Percentiles rank a stretch among this genome's conserved stretches.
These are phyloP conservation scores for Phoma sp. DNA, from an alignment of 2,329 filamentous ascomycete genomes.

Conservation along the genomic window DNA sequence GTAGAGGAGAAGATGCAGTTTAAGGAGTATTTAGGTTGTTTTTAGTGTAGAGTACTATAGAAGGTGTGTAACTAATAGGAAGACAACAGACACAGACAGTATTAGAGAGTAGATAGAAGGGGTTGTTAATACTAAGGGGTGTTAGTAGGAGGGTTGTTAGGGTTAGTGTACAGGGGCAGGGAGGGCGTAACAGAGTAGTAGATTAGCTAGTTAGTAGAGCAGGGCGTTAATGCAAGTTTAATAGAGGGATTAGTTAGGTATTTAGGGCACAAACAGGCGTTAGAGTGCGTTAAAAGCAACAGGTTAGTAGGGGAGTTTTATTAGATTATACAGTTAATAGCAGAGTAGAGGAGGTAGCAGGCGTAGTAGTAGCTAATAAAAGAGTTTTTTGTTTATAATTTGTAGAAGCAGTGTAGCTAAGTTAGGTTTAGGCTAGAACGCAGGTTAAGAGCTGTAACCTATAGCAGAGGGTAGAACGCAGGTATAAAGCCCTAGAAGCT, in stretches of 20 bases:
- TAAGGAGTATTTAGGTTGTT: constrained; percentile 18
- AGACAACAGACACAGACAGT: background rate
- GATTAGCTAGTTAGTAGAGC: background rate
- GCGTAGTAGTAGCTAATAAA: background rate
- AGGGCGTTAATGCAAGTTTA: background rate
- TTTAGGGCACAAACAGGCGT: constrained; percentile 1
- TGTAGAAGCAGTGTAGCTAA: background rate
- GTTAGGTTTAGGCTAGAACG: background rate
- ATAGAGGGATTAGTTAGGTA: constrained; percentile 3
- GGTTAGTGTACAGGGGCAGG: constrained; percentile 1
- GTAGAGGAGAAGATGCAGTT: constrained; percentile 10
- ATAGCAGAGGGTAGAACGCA: too few relatives aligned
- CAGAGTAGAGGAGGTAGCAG: constrained; percentile 2
- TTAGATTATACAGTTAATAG: constrained; percentile 12
- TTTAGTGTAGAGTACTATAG: constrained; percentile 12
- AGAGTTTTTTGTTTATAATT: constrained; percentile 1
- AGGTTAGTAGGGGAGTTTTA: constrained; percentile 15
- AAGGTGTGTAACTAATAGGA: constrained; percentile 11
- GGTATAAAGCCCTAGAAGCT: too few relatives aligned
- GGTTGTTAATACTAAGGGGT: constrained; percentile 10
- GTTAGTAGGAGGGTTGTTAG: constrained; percentile 9
- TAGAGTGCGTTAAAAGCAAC: too few relatives aligned
- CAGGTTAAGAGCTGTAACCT: background rate
- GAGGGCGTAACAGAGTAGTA: background rate
- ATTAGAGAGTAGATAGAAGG: background rate